phyloP scores from a whole-genome alignment of 805 yeast genomes.

The Pichia cabralensis region DNA sequence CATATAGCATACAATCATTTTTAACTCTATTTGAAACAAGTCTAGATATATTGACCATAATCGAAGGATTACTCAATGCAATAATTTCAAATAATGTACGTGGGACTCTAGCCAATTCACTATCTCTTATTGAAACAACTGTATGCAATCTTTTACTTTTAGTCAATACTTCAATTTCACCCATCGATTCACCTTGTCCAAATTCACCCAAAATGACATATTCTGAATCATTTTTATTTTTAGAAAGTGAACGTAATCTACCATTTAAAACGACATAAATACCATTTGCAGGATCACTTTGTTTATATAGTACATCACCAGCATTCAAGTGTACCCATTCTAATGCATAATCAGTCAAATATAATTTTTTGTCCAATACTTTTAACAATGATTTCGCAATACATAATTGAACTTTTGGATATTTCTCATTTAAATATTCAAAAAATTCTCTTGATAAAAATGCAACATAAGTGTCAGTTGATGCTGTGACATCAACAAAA shows the following conservation, averaged over 20 bases:
- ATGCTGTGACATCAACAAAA: conserved; percentile 58
- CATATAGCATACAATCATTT: conserved; percentile 8
- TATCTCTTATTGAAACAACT: conserved; percentile 80
- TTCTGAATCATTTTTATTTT: conserved; percentile 18
- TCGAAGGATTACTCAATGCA: conserved; percentile 76
- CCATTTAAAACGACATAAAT: conserved; percentile 86
- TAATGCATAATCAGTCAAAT: conserved; percentile 78
- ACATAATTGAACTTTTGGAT: conserved; percentile 65
- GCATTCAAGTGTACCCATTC: conserved; percentile 94
- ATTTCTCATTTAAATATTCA: conserved; percentile 61
- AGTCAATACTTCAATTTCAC: conserved; percentile 89
- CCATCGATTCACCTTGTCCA: conserved; percentile 91
- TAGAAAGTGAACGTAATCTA: conserved; percentile 54
- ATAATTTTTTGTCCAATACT: conserved; percentile 55
- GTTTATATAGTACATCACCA: conserved; percentile 68
- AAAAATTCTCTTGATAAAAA: conserved; percentile 53
- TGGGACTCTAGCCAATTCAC: conserved; percentile 90
- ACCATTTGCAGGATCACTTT: conserved; percentile 84
- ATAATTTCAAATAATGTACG: conserved; percentile 78
- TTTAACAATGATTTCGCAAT: conserved; percentile 65
- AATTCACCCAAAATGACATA: conserved; percentile 54
- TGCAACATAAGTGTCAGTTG: conserved; percentile 57
- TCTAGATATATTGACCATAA: conserved; percentile 82
- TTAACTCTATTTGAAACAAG: conserved; percentile 58
- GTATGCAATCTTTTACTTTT: conserved; percentile 61